Evolutionary conservation across 495 filamentous ascomycete species (phyloP), one percentile per base, ranked within the genome.

Genomic region (Thermochaetoides thermophila): DNA sequence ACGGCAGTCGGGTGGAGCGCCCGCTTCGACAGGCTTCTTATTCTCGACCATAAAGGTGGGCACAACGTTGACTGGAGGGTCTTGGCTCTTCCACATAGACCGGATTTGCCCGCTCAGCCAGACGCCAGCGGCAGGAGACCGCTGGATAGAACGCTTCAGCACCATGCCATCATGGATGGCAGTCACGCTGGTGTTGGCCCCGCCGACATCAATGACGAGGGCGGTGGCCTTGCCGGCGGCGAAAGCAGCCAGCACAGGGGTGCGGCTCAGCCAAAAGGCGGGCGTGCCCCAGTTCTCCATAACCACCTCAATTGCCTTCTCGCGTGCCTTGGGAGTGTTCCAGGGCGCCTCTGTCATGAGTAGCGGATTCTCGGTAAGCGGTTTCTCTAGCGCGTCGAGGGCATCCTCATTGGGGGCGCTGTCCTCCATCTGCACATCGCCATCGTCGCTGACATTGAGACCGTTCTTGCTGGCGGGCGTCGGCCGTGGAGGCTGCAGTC

Each of bases 241-340:
- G 53, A 95, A 96, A 11, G 81, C 57, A 16, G 68, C 63, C 34
- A 70, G 56, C 17, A 69, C 66, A 2, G 66, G 63, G 23, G 66
- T 69, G 37, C 57, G 42, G 33, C 78, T 81, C 31, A 93, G 64
- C 66, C 84, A 97, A 59, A 92, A 96, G 3, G 89, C 89, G 10
- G 89, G 89, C 23, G 73, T 75, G 11, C 84, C 86, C 78, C 87
- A 97, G 42, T 72, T 79, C 65, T 97, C 89, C 74, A 97, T 94
- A 18, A 78, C 82, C 34, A 94, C 72, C 57, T 97, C 91, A 43
- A 95, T 84, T 5, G 76, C 75, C 64, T 83, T 86, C 55, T 97
- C 89, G 23, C 89, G 68, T 38, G 78, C 73, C 57, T 93, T 96
- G 11, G 69, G 53, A 14, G 78, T 63, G 52, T 92, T 96, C 87